Conservation (phyloP, 129 eudicot genomes). For the Tagetes patula region DNA sequence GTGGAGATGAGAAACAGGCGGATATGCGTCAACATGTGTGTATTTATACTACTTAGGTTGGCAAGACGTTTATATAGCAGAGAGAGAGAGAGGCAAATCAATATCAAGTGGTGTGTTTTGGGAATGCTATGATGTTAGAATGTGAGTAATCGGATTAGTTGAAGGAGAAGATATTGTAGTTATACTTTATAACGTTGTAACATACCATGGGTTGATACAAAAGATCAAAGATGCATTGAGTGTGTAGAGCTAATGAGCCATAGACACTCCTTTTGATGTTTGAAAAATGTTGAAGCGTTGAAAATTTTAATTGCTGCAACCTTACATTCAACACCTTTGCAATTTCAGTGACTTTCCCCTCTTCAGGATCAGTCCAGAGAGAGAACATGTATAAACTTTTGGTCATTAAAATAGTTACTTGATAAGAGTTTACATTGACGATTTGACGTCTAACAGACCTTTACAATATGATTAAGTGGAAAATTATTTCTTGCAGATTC, state of each 20-base stretch:
- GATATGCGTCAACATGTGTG: background rate
- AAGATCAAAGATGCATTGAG: conserved; percentile 19
- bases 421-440: background rate
- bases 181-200: conserved; percentile 6
- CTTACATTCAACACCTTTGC: conserved; percentile 10
- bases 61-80: background rate
- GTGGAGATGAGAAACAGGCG: conserved; percentile 17
- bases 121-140: conserved; percentile 11
- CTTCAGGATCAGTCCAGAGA: background rate
- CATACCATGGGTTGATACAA: background rate
- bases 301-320: background rate
- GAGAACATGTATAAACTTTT: conserved; percentile 1
- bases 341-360: background rate
- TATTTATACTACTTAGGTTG: conserved; percentile 7
- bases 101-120: background rate
- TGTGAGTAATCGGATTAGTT: background rate
- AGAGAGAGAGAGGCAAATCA: conserved; percentile 7
- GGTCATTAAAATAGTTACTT: conserved; percentile 17
- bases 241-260: conserved; percentile 2
- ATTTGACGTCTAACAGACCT: background rate
- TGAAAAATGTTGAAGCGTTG: conserved; percentile 10
- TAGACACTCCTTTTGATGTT: background rate
- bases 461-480: conserved; percentile 22
- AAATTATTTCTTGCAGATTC: conserved; percentile 55
- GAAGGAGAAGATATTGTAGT: background rate